Base-by-base conservation (phyloP, 2,329 filamentous ascomycete species). In the Colletotrichum lupini region DNA sequence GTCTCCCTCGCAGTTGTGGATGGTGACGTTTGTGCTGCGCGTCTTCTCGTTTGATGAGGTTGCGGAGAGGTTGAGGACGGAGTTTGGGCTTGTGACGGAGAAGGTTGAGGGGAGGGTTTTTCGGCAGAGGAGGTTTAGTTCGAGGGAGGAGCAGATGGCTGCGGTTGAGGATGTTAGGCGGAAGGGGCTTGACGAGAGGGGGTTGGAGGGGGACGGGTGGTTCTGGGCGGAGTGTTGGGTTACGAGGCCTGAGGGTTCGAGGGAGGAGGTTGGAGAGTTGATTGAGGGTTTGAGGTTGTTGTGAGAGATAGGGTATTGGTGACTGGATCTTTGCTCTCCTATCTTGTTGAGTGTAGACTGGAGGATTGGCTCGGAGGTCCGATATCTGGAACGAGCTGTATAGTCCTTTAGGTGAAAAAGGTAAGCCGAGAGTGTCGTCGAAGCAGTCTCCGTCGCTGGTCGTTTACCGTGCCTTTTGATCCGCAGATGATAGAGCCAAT, bases 181-280 rank as follows among this genome's bases (percentile, higher is more conserved):
- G 14, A 67, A 14, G 16, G 68, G 68, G 5, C 9, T 68, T 12
- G 49, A 63, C 28, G 37, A 26, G 5, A 8, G 5, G 7, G 68
- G 64, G 1, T 4, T 67, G 9, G 68, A 72, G 37, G 63, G 32
- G 3, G 64, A 62, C 19, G 68, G 57, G 6, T 72, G 68, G 57
- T 72, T 72, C 24, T 68, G 53, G n/a, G 68, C 68, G 5, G 68
- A 72, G 37, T 68, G 68, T 11, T 72, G 59, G 6, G 26, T 72
- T 4, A 68, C 64, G 22, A 56, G 68, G 24, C 68, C 68, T 3
- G n/a, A 4, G 5, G 42, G 37, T 42, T 42, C 14, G 37, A 42
- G 62, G n/a, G n/a, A 8, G 28, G 30, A 59, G 5, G 30, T 24
- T 30, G 5, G 30, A 2, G 30, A 2, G 30, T n/a, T 22, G 56